These are phyloP conservation scores for Fusarium illudens DNA, from an alignment of 2,329 filamentous ascomycete genomes.

Conservation along the genomic window DNA sequence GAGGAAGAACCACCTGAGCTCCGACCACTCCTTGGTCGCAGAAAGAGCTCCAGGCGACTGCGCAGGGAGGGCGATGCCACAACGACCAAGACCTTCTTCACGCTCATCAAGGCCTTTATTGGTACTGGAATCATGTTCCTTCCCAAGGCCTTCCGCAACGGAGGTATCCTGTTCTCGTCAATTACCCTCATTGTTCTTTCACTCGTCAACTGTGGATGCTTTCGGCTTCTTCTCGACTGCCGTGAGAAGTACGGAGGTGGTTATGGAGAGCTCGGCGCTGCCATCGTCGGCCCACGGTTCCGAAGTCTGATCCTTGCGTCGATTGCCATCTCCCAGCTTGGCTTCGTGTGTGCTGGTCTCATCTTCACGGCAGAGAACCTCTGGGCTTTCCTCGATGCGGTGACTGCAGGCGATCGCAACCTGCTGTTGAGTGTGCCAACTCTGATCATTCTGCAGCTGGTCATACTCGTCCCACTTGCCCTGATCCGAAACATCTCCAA, in stretches of 20 bases:
- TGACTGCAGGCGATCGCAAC: slow-evolving; percentile 58
- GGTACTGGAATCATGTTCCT: slow-evolving; percentile 85
- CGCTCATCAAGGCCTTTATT: slow-evolving; percentile 79
- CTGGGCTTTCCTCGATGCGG: slow-evolving; percentile 71
- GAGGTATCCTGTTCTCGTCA: slow-evolving; percentile 78
- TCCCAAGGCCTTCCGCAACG: slow-evolving; percentile 81
- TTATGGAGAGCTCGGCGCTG: slow-evolving; percentile 77
- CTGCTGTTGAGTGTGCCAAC: slow-evolving; percentile 60
- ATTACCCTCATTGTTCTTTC: slow-evolving; percentile 73
- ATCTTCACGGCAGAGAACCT: slow-evolving; percentile 82
- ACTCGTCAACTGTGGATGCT: slow-evolving; percentile 73
- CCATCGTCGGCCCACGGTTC: slow-evolving; percentile 70
- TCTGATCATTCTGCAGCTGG: slow-evolving; percentile 72
- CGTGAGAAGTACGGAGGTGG: slow-evolving; percentile 70
- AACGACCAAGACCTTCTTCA: slow-evolving; percentile 79
- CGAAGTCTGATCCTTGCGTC: slow-evolving; percentile 73
- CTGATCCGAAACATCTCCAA: slow-evolving; percentile 80
- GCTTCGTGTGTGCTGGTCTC: slow-evolving; percentile 80
- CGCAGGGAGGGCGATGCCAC: slow-evolving; percentile 67
- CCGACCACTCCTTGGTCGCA: slow-evolving; percentile 62
- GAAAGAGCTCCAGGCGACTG: slow-evolving; percentile 59
- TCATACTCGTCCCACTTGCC: slow-evolving; percentile 71
- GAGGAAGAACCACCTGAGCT: slow-evolving; percentile 63
- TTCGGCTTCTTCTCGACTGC: slow-evolving; percentile 75
- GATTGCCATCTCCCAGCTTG: slow-evolving; percentile 77